phyloP scores from a whole-genome alignment of 73 alveolate genomes.

The Loxodes magnus region DNA sequence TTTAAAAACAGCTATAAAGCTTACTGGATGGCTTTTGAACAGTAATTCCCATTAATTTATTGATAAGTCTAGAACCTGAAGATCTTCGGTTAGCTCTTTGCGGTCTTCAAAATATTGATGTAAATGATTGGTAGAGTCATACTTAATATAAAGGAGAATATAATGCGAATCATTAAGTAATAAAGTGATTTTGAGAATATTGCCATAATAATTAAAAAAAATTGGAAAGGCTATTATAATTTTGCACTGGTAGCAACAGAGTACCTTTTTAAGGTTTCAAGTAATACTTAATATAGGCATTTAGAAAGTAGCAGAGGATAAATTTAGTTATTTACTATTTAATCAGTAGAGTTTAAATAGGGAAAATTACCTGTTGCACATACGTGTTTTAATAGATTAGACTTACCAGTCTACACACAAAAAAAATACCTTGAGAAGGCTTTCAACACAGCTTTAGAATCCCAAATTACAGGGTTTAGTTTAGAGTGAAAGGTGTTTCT shows the following conservation, averaged over 20 bases:
- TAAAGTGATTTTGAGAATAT: constrained; percentile 89
- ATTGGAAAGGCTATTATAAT: constrained; percentile 65
- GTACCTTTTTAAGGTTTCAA: constrained; percentile 93
- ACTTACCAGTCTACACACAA: constrained; percentile 44
- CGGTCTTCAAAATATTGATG: constrained; percentile 68
- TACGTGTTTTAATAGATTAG: constrained; percentile 95
- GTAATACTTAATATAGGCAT: no score
- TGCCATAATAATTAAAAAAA: constrained; percentile 43
- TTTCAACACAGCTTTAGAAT: no score
- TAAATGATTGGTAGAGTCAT: constrained; percentile 81
- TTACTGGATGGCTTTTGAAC: constrained; percentile 35
- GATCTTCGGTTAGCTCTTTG: constrained; percentile 53
- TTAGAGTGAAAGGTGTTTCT: no score
- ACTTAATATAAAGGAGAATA: constrained; percentile 73
- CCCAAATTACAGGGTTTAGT: no score
- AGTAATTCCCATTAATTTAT: constrained; percentile 43
- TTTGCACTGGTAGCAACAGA: constrained; percentile 87
- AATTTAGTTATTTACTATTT: constrained; percentile 53
- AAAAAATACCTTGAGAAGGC: neutral
- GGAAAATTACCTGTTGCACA: constrained; percentile 83
- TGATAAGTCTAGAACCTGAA: constrained; percentile 38
- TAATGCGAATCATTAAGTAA: constrained; percentile 34
- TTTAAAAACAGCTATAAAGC: constrained; percentile 21
- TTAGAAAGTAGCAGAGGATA: constrained; percentile 70
- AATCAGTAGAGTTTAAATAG: constrained; percentile 53